phyloP scores from a whole-genome alignment of 345 rosid genomes.

The Euphorbia lathyris region DNA sequence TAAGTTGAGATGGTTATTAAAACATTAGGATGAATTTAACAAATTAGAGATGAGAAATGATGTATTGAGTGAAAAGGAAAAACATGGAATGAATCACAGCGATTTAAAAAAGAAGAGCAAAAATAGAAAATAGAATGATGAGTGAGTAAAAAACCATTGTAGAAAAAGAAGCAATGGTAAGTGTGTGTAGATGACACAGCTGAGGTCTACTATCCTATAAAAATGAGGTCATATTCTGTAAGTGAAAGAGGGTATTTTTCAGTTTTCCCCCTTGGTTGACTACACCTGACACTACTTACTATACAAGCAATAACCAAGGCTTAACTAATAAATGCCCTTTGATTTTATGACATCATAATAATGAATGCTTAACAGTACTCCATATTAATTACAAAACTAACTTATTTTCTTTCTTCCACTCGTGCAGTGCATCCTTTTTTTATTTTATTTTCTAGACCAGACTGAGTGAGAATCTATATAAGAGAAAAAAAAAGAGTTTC shows the following conservation, averaged over 20 bases:
- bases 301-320: conserved; percentile 26
- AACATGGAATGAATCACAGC: background rate
- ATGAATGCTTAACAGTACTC: conserved; percentile 18
- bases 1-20: no score
- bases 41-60: no score
- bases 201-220: conserved; percentile 5
- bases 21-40: no score
- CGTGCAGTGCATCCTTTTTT: no score
- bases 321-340: background rate
- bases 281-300: conserved; percentile 25
- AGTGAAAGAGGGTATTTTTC: conserved; percentile 9
- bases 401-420: background rate
- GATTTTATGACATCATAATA: conserved; percentile 28
- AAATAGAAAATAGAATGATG: no score
- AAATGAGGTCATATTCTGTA: conserved; percentile 18
- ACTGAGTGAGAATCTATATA: no score
- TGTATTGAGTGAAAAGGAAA: no score
- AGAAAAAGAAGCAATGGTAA: background rate
- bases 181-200: background rate
- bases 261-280: conserved; percentile 6
- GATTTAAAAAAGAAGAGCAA: no score
- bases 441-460: no score
- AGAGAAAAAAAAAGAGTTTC: no score
- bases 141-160: background rate
- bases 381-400: background rate